Evolutionary conservation across 306 rosid species (phyloP), one percentile per base, ranked within the genome.

Genomic region (Acmispon strigosus): DNA sequence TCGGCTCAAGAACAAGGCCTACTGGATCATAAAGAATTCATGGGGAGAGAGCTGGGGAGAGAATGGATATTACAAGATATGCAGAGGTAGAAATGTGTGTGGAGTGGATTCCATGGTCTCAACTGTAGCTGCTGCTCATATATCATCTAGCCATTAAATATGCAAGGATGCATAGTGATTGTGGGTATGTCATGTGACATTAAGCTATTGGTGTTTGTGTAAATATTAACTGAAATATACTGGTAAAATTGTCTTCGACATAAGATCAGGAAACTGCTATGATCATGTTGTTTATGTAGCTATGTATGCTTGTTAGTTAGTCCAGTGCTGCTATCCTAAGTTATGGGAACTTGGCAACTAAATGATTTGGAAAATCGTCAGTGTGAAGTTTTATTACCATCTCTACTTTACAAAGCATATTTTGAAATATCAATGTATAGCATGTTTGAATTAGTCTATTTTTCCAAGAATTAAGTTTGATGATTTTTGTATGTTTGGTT

Each of bases 81-180:
- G 99, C 80, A 85, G 87, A 62, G 99, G 96, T 16, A 74, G 50
- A 20, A 89, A 91, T 52, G 56, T 79, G 15, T 95, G 99, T 66
- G 99, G 99, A 55, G 96, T 88, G 15, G 99, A 95, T 84, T 87
- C 97, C 34, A 82, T 89, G 99, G 99, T 95, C 73, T 95, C 99
- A 7, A 80, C 95, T 13, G 99, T 91, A 22, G 86, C 91, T 58
- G 87, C 99, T 36, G 7, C 75, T 16, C 63, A 57, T 50, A 4
- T 76, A 49, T 29, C 80, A 49, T 22, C 81, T n/a, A 42, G 17
- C 16, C 60, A 74, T 3, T 83, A 24, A 73, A 72, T 39, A 18
- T 39, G 15, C 72, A 37, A 48, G 32, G 17, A 60, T 65, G 53
- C 37, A 17, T 22, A 1, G 24, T 15, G 43, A 29, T 6, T 39